Conservation (phyloP, 345 rosid genomes). For the Populus tremula region DNA sequence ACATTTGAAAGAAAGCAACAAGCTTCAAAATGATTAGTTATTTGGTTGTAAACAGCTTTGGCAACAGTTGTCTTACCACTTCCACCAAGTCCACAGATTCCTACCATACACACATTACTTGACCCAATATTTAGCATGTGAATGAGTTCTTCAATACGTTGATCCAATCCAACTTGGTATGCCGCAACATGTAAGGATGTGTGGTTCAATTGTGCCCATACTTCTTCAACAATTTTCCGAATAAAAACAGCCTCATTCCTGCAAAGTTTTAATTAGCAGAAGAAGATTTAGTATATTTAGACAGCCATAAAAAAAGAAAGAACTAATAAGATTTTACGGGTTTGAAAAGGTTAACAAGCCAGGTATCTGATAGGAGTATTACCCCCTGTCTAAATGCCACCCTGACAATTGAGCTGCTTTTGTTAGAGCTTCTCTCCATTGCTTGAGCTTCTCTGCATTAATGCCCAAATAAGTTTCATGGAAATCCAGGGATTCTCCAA, state of each 20-base stretch:
- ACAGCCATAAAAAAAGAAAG: no score
- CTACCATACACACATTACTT: constrained; percentile 2
- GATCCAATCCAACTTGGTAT: constrained; percentile 7
- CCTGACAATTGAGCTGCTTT: constrained; percentile 1
- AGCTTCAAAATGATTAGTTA: constrained; percentile 15
- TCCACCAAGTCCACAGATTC: constrained; percentile 6
- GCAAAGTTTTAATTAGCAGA: not conserved
- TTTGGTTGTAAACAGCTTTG: constrained; percentile 10
- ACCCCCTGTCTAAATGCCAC: not conserved
- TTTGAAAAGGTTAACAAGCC: no score
- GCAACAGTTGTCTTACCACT: constrained; percentile 17
- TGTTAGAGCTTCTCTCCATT: constrained; percentile 3
- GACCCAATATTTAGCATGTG: constrained; percentile 2
- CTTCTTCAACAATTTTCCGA: not conserved
- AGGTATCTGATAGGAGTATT: not conserved
- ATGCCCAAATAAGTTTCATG: no score
- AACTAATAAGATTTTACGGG: no score
- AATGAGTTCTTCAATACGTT: not conserved
- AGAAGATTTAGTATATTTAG: not conserved
- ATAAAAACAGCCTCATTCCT: constrained; percentile 14
- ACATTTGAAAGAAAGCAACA: constrained; percentile 14
- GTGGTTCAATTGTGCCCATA: not conserved
- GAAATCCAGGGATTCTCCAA: not conserved
- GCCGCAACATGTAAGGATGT: constrained; percentile 6
- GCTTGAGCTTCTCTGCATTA: not conserved